Base-by-base conservation (phyloP, 2,329 filamentous ascomycete species). In the Venturia oleaginea region DNA sequence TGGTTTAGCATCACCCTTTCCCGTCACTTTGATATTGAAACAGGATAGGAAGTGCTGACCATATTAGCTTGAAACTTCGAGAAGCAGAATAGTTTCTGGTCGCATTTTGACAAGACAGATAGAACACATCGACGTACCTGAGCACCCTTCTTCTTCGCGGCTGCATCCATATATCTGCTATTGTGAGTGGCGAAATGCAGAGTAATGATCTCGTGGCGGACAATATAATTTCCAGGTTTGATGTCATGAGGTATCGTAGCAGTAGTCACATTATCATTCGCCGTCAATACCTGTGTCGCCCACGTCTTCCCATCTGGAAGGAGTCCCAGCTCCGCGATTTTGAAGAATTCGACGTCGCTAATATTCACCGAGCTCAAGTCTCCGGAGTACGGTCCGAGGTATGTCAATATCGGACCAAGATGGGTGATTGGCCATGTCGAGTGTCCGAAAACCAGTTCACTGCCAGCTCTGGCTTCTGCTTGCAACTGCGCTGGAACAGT, bases 181-280 rank as follows among this genome's bases (percentile, higher is more conserved):
- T 62, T 37, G 8, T 62, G 6, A 4, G 60, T 62, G 11, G 60
- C 60, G 42, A 62, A 62, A 62, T 83, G 81, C n/a, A 83, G 71
- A 2, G 77, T 82, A 65, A 80, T 78, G 55, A 78, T 76, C 71
- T 84, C 83, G 68, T 84, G 81, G 2, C 83, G 76, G 38, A 85
- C 70, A 42, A 85, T 79, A 67, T 84, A 84, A 67, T 79, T 76
- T 2, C 82, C 82, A 0, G 78, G 68, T 3, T 68, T 72, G 55
- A 83, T 72, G 24, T 75, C 71, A 0, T 67, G 61, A 19, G 81
- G 81, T 55, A 83, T 75, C 6, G 73, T 77, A 32, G 79, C 73
- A 34, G 66, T 77, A 75, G 68, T 76, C 15, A 83, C 81, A 24
- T 77, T 77, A 64, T 84, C 79, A 72, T 81, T 77, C 51, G 70